Evolutionary conservation across 2,329 filamentous ascomycete genomes (phyloP).

Genomic region (Fusarium illudens): DNA sequence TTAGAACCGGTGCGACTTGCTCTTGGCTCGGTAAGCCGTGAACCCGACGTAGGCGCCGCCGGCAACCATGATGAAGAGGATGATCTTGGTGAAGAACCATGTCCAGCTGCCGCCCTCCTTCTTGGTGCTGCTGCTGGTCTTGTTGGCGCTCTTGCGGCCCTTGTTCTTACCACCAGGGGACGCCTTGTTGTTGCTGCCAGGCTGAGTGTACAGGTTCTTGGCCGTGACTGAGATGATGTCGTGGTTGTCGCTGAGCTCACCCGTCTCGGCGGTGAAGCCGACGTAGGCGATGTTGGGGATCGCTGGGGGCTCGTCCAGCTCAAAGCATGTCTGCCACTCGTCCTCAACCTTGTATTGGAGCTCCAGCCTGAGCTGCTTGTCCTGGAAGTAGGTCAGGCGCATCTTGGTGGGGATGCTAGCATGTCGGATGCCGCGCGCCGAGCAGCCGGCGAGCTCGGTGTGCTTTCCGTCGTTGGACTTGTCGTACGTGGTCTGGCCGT

Average conservation of each 20-base stretch:
- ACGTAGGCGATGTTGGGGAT: conserved; percentile 82
- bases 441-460: conserved; percentile 93
- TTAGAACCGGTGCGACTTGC: conserved; percentile 67
- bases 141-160: conserved; percentile 47
- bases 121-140: conserved; percentile 45
- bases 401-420: conserved; percentile 82
- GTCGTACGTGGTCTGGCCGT: conserved; percentile 89
- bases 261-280: conserved; percentile 87
- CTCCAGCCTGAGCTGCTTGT: conserved; percentile 89
- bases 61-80: conserved; percentile 75
- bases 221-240: conserved; percentile 90
- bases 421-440: conserved; percentile 88
- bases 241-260: conserved; percentile 96
- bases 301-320: conserved; percentile 72
- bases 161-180: conserved; percentile 48
- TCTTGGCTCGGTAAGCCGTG: conserved; percentile 79
- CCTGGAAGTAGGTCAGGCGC: conserved; percentile 93
- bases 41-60: conserved; percentile 85
- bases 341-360: conserved; percentile 92
- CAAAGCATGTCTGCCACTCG: conserved; percentile 91
- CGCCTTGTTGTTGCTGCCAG: conserved; percentile 55
- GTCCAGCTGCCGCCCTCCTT: conserved; percentile 63
- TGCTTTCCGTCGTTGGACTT: conserved; percentile 94
- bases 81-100: conserved; percentile 79
- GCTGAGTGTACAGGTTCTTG: conserved; percentile 83